phyloP scores from a whole-genome alignment of 2,329 filamentous ascomycete species.

The Colletotrichum agaves region DNA sequence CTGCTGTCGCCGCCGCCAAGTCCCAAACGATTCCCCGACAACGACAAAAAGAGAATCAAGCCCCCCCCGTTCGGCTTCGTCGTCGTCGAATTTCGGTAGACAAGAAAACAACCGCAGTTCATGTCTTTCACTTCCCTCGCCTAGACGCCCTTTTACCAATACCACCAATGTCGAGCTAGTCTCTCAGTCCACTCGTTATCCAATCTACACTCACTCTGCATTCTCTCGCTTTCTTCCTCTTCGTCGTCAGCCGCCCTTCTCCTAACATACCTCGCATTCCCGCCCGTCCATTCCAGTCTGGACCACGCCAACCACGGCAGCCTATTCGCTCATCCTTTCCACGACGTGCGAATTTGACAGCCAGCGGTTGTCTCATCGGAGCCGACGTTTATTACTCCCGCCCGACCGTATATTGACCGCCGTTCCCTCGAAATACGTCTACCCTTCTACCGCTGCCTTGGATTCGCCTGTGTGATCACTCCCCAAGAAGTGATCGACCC shows the following conservation, averaged over 20 bases:
- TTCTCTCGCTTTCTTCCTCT: conserved; percentile 17
- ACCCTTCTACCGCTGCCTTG: conserved; percentile 7
- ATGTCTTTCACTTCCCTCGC: conserved; percentile 36
- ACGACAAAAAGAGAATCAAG: conserved; percentile 33
- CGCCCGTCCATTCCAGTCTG: conserved; percentile 25
- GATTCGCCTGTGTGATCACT: conserved; percentile 15
- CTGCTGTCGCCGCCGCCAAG: conserved; percentile 2
- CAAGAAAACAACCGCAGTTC: conserved; percentile 20
- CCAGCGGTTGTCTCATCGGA: conserved; percentile 10
- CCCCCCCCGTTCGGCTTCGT: conserved; percentile 4
- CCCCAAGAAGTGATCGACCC: conserved; percentile 29
- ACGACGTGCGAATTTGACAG: conserved; percentile 4
- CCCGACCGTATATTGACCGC: conserved; percentile 15
- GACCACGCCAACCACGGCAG: conserved; percentile 10
- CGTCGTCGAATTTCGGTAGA: conserved; percentile 24
- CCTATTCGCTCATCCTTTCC: conserved; percentile 5
- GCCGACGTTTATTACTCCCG: conserved; percentile 11
- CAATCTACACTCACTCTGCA: conserved; percentile 23
- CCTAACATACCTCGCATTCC: conserved; percentile 12
- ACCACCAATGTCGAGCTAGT: conserved; percentile 38
- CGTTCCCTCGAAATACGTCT: conserved; percentile 12
- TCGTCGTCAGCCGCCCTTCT: not conserved
- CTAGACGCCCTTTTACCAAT: conserved; percentile 29
- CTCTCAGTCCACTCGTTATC: conserved; percentile 39
- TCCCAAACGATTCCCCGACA: not conserved